Base-by-base conservation (phyloP, 202 grass and related monocot genomes). In the Thinopyrum obtusiflorum region DNA sequence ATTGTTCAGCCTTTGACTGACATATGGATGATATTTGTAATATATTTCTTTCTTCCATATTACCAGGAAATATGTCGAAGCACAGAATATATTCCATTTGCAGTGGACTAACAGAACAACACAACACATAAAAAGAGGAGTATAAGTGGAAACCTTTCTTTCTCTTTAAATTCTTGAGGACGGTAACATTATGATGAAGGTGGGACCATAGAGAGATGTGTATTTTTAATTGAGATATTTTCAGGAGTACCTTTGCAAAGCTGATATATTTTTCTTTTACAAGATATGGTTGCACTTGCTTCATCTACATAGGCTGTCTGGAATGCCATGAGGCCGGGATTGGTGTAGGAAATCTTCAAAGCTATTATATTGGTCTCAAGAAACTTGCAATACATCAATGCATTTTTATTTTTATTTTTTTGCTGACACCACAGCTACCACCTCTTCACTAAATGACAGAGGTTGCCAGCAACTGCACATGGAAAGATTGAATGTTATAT, bases 261-360 rank as follows among this genome's bases (percentile, higher is more conserved):
- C 42, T 87, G 14, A 79, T 79, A 79, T 62, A 74, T 47, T 9
- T 79, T 66, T 84, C 49, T 55, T 76, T 21, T 87, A 65, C 81
- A 98, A 91, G 96, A 93, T 61, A 98, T 98, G 93, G 91, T 93
- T 78, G 92, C 93, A 85, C 93, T 98, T 86, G 91, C 93, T 81
- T 95, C 96, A 75, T 93, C 90, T 24, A 98, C 7, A 72, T 93
- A 92, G 53, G 91, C 93, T 14, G 93, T 95, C 51, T 92, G 81
- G 89, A 88, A 98, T 68, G 93, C 91, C 3, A 91, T 94, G 93
- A 94, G 84, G 78, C 11, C 91, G 42, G 88, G 96, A 93, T 94
- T 72, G 86, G 90, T 79, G 11, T 77, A 29, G 4, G 44, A 51
- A 28, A 55, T 75, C 31, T 15, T 32, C 51, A 75, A 6, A 14